Evolutionary conservation across 176 grass and related monocot genomes (phyloP), one percentile per base, ranked within the genome.

Genomic region (Zoysia pacifica): DNA sequence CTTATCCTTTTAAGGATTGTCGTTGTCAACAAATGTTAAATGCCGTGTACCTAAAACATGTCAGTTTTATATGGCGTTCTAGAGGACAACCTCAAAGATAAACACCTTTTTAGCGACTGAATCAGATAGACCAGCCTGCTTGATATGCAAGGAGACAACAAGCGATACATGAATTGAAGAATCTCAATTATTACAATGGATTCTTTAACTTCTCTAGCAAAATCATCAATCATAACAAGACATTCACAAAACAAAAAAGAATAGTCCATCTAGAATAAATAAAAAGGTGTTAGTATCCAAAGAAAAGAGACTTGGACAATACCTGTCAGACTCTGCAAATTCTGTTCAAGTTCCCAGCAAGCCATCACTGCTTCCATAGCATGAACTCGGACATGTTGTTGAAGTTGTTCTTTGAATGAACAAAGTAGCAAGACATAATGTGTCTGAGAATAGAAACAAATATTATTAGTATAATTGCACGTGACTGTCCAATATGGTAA

Each of bases 341-440:
- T 86, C 83, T 92, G 90, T 76, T 92, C 90, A 11, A 92, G 86
- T 81, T 92, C 90, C 86, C 90, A 92, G 72, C 90, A 92, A 67
- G 86, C 90, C 90, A 92, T 92, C 49, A 92, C 86, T 53, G 90
- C 90, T 82, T 92, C 90, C 90, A 92, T 92, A 61, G 90, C 90
- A 41, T 92, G 90, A 72, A 92, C 90, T 66, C 90, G 90, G 43
- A 92, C 90, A 72, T 92, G 90, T 75, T 92, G 90, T 39, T 92
- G 90, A 80, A 92, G 86, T 77, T 92, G 86, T 76, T 92, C 90
- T 89, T 92, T 92, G 71, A 92, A 92, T 7, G 90, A 92, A 60
- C 86, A 92, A 55, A 92, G 83, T 72, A 92, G 55, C 83, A 92
- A 81, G 66, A 89, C 90, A 77, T 89, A 92, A 78, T 92, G 86